Evolutionary conservation across 2,329 filamentous ascomycete genomes (phyloP).

Genomic region (Alternaria triticina): DNA sequence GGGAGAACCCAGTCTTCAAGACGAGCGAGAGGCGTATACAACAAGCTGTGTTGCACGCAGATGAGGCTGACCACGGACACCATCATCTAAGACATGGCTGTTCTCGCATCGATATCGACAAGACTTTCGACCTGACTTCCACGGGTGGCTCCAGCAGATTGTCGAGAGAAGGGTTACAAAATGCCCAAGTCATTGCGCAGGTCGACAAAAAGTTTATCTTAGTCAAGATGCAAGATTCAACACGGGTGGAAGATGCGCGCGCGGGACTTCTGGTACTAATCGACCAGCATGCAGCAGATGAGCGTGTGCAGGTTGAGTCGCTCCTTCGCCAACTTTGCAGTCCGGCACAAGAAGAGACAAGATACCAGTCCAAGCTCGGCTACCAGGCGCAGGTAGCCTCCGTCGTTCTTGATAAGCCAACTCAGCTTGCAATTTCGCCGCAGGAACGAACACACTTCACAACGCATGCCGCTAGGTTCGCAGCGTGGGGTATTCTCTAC

Average conservation of each 20-base stretch:
- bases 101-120: constrained; percentile 18
- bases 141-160: constrained; percentile 50
- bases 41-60: constrained; percentile 39
- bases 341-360: constrained; percentile 14
- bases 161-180: constrained; percentile 60
- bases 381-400: constrained; percentile 39
- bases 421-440: constrained; percentile 69
- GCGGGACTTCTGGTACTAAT: constrained; percentile 69
- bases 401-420: constrained; percentile 54
- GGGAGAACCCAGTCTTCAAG: constrained; percentile 81
- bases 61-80: constrained; percentile 1
- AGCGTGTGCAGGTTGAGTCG: constrained; percentile 78
- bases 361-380: constrained; percentile 42
- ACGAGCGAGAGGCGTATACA: constrained; percentile 53
- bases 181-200: constrained; percentile 75
- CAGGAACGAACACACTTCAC: constrained; percentile 67
- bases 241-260: neutral
- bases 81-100: constrained; percentile 9
- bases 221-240: constrained; percentile 57
- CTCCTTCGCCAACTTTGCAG: constrained; percentile 67
- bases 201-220: constrained; percentile 92
- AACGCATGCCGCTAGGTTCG: constrained; percentile 64
- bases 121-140: constrained; percentile 36
- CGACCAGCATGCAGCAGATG: constrained; percentile 95
- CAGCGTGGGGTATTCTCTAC: constrained; percentile 76